These are phyloP conservation scores for Ceratocystis alfenasii DNA, from an alignment of 2,329 filamentous ascomycete species.

Conservation along the genomic window DNA sequence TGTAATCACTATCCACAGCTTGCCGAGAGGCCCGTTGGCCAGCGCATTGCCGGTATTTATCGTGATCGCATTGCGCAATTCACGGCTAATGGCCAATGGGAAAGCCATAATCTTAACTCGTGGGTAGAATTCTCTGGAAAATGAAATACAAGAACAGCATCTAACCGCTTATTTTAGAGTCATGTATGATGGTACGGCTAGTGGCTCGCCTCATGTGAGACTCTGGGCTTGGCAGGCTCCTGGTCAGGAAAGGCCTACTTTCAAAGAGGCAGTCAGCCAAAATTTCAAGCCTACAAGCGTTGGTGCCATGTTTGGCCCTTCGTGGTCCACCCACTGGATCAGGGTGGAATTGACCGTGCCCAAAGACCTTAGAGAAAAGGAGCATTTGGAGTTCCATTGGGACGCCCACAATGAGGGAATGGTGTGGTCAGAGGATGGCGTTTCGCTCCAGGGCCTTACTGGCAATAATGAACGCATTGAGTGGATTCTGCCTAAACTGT, in stretches of 20 bases:
- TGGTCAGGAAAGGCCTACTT: constrained; percentile 64
- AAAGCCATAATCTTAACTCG: constrained; percentile 60
- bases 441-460: constrained; percentile 80
- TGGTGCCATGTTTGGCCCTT: constrained; percentile 76
- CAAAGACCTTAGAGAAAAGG: constrained; percentile 56
- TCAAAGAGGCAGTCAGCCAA: constrained; percentile 45
- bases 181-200: constrained; percentile 54
- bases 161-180: constrained; percentile 38
- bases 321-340: constrained; percentile 98
- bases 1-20: constrained; percentile 37
- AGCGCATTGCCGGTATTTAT: constrained; percentile 77
- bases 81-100: constrained; percentile 66
- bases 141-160: neutral
- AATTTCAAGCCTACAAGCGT: constrained; percentile 59
- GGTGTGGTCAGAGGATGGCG: constrained; percentile 83
- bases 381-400: constrained; percentile 91
- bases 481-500: constrained; percentile 76
- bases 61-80: constrained; percentile 72
- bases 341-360: constrained; percentile 70
- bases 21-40: constrained; percentile 49
- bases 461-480: constrained; percentile 79
- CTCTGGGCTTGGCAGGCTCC: constrained; percentile 80
- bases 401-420: constrained; percentile 90
- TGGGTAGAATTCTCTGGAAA: constrained; percentile 31
- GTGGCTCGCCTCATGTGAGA: constrained; percentile 65